Evolutionary conservation across 257 asterid genomes (phyloP), one percentile per base, ranked within the genome.

Genomic region (Rauvolfia tetraphylla): DNA sequence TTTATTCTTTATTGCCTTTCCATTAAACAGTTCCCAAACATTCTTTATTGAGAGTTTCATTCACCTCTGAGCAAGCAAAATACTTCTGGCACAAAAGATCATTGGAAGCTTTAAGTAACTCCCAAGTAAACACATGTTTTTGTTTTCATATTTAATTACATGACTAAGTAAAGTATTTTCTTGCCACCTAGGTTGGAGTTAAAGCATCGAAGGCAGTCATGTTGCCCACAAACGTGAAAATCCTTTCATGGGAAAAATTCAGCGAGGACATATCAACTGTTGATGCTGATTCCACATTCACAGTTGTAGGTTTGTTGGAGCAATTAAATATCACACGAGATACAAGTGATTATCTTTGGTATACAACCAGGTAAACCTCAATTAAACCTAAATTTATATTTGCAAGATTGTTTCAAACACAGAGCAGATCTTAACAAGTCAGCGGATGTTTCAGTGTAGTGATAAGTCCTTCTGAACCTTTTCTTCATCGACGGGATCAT

Each of bases 311-410:
- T 75, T 90, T 95, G 39, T 67, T 95, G 87, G 99, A 95, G 83
- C 99, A 95, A 81, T 75, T 95, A 78, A 90, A 90, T 80, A 96
- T 95, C 83, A 95, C 99, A 20, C 83, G 98, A 88, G 99, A 95
- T 80, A 77, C 82, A 75, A 95, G 91, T 78, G 99, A 95, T 80
- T 95, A 95, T 76, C 91, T 95, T 27, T 95, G 99, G 99, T 95
- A 92, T 84, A 92, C 84, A 75, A 92, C 97, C 76, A 95, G 98
- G 99, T 95, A 85, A 34, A 27, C 41, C 20, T 65, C 65, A 53
- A 68, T 1, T 44, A 63, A 49, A 56, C 38, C 41, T 58, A 3
- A 31, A 34, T 42, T 57, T 39, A 20, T 5, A 69, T 31, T 57
- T 38, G 0, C 20, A 12, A 34, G 17, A 39, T 79, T 14, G 3